Evolutionary conservation across 2,329 filamentous ascomycete species (phyloP), one percentile per base, ranked within the genome.

Genomic region (Nemania diffusa): DNA sequence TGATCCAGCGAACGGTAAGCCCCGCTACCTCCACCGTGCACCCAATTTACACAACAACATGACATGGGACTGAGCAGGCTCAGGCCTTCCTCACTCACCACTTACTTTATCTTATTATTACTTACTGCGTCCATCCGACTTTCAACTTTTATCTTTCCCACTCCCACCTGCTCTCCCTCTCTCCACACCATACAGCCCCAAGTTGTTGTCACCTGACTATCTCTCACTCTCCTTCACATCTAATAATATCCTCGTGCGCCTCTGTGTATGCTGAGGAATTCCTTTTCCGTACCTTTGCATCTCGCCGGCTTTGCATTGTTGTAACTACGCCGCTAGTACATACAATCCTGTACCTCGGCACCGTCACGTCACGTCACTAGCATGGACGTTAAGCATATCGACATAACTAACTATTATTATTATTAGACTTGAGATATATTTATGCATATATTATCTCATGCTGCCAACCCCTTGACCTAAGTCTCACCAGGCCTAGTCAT

Each of bases 71-170:
- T 34, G 20, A 60, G 59, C 63, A 53, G 32, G 55, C 32, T 61
- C 63, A 32, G 56, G 51, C 52, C n/a, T n/a, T 46, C 52, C 53
- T 22, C 46, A 29, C 52, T 63, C 32, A 52, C n/a, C 52, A 57
- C 60, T 57, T 40, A 65, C 57, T 61, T 52, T 64, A 52, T 62
- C 55, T 62, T 60, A 46, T 69, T 70, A 71, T 74, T 62, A 44
- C 58, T 13, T 42, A 24, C 63, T 42, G 51, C 62, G 11, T 48
- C 63, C 68, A 59, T 66, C 68, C 62, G 57, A 57, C 59, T 57
- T 62, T 42, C 46, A 58, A 40, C 58, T 65, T 53, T 59, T 27
- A 58, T 34, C 58, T 65, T 53, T 59, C 20, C 50, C 42, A 26
- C 62, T 15, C 46, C 66, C 51, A 62, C 63, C 68, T 61, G 27